A percentile compares a stretch with the other conserved stretches of the same genome.
Conservation (phyloP, 2,329 filamentous ascomycete genomes). For the Arthrobotrys sphaeroides region DNA sequence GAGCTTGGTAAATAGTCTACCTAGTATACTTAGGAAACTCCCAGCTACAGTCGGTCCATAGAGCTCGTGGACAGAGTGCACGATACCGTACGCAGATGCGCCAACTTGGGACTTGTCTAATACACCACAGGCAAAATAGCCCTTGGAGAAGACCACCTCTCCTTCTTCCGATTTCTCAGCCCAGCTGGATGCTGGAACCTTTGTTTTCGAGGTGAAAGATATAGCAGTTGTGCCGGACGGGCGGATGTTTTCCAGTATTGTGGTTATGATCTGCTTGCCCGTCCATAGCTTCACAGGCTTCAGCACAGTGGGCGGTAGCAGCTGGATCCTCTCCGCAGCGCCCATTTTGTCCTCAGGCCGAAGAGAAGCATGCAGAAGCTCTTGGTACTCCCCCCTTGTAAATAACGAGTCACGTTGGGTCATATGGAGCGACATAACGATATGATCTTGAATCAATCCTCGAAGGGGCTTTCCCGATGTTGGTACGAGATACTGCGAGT, state of each 20-base stretch:
- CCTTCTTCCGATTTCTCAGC: constrained; percentile 79
- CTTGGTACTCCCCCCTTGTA: constrained; percentile 84
- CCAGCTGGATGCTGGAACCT: constrained; percentile 83
- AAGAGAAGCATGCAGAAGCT: constrained; percentile 89
- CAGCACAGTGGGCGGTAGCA: constrained; percentile 80
- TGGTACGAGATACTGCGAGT: constrained; percentile 94
- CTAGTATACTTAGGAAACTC: constrained; percentile 86
- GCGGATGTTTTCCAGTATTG: constrained; percentile 89
- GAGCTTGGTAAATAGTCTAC: constrained; percentile 85
- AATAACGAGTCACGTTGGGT: constrained; percentile 94
- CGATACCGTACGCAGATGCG: constrained; percentile 82
- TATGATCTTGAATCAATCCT: constrained; percentile 97
- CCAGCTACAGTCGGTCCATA: constrained; percentile 89
- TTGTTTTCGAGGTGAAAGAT: constrained; percentile 67
- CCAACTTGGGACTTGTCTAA: constrained; percentile 96
- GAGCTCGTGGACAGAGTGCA: constrained; percentile 91
- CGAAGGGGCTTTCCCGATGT: constrained; percentile 92
- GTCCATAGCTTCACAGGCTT: constrained; percentile 88
- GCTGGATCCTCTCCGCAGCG: constrained; percentile 74
- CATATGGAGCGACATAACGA: constrained; percentile 90
- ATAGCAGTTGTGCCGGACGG: constrained; percentile 76
- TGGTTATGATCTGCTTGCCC: constrained; percentile 94
- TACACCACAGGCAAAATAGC: constrained; percentile 88
- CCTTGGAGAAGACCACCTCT: constrained; percentile 81
- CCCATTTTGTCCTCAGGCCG: constrained; percentile 72